These are phyloP conservation scores for Stygiomarasmius scandens DNA, from an alignment of 1,284 basidiomycete species.

Conservation along the genomic window DNA sequence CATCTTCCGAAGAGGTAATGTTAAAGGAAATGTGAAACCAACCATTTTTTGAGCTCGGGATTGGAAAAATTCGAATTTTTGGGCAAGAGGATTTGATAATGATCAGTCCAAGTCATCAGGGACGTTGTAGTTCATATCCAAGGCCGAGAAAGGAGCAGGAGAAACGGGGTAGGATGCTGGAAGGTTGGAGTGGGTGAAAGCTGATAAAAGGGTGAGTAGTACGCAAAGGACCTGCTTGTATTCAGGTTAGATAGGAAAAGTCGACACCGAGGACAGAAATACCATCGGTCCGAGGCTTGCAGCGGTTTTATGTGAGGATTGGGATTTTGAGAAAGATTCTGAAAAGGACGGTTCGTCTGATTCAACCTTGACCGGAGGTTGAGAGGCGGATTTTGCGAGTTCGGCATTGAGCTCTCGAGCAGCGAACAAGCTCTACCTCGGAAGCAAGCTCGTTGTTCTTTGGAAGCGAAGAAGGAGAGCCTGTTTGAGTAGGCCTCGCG, in stretches of 20 bases:
- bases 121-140: constrained; percentile 51
- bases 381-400: constrained; percentile 43
- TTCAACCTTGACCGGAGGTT: constrained; percentile 56
- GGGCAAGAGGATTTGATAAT: constrained; percentile 34
- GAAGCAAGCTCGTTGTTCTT: constrained; percentile 44
- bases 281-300: constrained; percentile 75
- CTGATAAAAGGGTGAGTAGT: constrained; percentile 71
- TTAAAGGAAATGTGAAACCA: constrained; percentile 70
- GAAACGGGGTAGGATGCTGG: constrained; percentile 60
- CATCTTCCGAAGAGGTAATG: constrained; percentile 59
- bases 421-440: constrained; percentile 66
- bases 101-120: constrained; percentile 62
- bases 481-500: constrained; percentile 56
- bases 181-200: constrained; percentile 55
- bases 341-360: constrained; percentile 44
- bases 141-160: constrained; percentile 48
- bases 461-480: constrained; percentile 23
- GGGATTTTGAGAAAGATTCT: constrained; percentile 37
- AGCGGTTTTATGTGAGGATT: constrained; percentile 53
- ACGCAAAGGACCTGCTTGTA: constrained; percentile 67
- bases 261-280: constrained; percentile 29
- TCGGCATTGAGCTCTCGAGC: constrained; percentile 66
- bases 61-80: constrained; percentile 54
- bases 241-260: constrained; percentile 21
- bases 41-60: constrained; percentile 52